Conservation (phyloP, 768 basidiomycete genomes). For the Coprinopsis sp. region DNA sequence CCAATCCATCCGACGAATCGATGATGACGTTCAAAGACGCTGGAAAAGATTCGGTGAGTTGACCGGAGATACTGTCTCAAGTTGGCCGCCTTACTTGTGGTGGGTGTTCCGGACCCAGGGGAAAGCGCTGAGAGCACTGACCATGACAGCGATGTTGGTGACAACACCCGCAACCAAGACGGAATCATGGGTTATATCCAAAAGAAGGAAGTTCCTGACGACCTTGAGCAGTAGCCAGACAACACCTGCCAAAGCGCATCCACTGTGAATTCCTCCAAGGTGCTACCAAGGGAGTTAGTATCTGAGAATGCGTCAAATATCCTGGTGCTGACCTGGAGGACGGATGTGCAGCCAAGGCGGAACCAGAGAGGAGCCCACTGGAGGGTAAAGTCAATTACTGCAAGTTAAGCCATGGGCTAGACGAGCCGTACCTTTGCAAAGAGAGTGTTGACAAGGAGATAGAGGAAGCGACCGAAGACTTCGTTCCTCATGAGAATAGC, state of each 20-base stretch:
- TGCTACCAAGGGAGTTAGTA: slow-evolving; percentile 38
- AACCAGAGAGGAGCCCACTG: slow-evolving; percentile 74
- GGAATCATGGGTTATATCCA: slow-evolving; percentile 46
- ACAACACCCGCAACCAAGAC: slow-evolving; percentile 59
- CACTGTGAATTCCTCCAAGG: slow-evolving; percentile 76
- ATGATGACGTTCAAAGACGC: slow-evolving; percentile 77
- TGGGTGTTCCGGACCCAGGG: slow-evolving; percentile 79
- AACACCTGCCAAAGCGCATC: slow-evolving; percentile 67
- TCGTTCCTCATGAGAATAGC: slow-evolving; percentile 76
- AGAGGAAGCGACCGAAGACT: slow-evolving; percentile 67
- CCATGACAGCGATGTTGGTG: slow-evolving; percentile 50
- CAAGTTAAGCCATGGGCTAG: background rate
- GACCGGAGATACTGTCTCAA: background rate
- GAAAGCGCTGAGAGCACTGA: slow-evolving; percentile 62
- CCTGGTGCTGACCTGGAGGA: slow-evolving; percentile 47
- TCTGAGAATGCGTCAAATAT: slow-evolving; percentile 7
- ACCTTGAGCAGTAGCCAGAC: slow-evolving; percentile 66
- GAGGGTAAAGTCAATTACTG: slow-evolving; percentile 7
- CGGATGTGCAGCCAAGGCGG: slow-evolving; percentile 68
- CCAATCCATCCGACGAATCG: slow-evolving; percentile 74
- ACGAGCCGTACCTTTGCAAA: slow-evolving; percentile 56
- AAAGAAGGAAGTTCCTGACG: slow-evolving; percentile 48
- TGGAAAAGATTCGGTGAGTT: slow-evolving; percentile 19
- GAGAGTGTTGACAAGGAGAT: slow-evolving; percentile 57
- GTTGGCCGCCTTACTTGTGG: slow-evolving; percentile 55